These are phyloP conservation scores for Aureobasidium mangrovei DNA, from an alignment of 2,329 filamentous ascomycete species.

Conservation along the genomic window DNA sequence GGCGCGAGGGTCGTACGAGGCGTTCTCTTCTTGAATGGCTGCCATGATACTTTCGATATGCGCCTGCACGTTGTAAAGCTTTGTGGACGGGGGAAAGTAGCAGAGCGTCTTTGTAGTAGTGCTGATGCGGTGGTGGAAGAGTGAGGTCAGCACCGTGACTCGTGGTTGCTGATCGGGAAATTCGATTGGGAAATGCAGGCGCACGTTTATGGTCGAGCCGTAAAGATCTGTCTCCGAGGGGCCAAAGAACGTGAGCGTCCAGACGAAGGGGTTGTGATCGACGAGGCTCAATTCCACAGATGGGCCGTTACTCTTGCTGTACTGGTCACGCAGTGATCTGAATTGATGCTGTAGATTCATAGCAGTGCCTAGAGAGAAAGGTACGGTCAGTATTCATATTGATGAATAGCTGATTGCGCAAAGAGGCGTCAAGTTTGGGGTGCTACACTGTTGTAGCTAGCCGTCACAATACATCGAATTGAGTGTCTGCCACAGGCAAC, in stretches of 20 bases:
- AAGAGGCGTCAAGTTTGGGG: too few relatives aligned
- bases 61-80: conserved; percentile 65
- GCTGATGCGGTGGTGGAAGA: conserved; percentile 85
- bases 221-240: conserved; percentile 88
- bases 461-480: too few relatives aligned
- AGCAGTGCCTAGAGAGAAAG: conserved; percentile 47
- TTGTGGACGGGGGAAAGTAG: conserved; percentile 55
- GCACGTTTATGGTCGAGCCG: conserved; percentile 78
- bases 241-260: conserved; percentile 83
- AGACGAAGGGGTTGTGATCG: conserved; percentile 79
- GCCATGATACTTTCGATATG: conserved; percentile 79
- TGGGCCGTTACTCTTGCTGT: conserved; percentile 57
- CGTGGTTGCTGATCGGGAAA: conserved; percentile 87
- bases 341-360: conserved; percentile 77
- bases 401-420: too few relatives aligned
- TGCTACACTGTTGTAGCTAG: too few relatives aligned
- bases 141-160: conserved; percentile 65
- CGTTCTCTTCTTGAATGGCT: conserved; percentile 76
- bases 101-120: conserved; percentile 65
- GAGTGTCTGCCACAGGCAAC: too few relatives aligned
- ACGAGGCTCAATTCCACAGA: conserved; percentile 70
- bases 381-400: too few relatives aligned
- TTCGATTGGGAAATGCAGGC: conserved; percentile 66
- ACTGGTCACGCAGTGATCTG: conserved; percentile 67
- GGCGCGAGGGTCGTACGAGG: conserved; percentile 82